A percentile compares a stretch with the other conserved stretches of the same genome.
These are phyloP conservation scores for Lunasporangiospora selenospora DNA, from an alignment of 192 early-diverging fungal species.

Conservation along the genomic window DNA sequence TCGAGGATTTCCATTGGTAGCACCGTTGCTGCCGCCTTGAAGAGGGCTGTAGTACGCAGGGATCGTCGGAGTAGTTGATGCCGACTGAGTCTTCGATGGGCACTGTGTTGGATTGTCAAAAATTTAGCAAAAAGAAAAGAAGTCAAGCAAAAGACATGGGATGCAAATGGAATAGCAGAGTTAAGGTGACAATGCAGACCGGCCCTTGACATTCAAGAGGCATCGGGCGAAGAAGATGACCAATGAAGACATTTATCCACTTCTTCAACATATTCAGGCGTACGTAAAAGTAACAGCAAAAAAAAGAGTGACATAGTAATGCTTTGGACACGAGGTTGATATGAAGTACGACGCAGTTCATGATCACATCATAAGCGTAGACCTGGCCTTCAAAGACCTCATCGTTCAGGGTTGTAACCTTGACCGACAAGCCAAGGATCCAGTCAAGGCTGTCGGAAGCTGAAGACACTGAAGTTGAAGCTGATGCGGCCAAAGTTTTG, in stretches of 20 bases:
- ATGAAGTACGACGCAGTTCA: conserved; percentile 70
- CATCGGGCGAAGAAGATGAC: conserved; percentile 7
- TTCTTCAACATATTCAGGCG: not conserved
- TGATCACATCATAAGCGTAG: conserved; percentile 63
- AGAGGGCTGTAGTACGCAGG: conserved; percentile 40
- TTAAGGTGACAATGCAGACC: no score
- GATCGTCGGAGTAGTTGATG: conserved; percentile 11
- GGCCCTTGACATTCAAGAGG: no score
- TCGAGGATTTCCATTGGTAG: conserved; percentile 1
- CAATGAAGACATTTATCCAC: conserved; percentile 7
- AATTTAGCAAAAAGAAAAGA: not conserved
- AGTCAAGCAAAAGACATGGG: conserved; percentile 1
- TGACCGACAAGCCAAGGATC: conserved; percentile 54
- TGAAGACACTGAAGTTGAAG: not conserved
- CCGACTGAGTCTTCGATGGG: conserved; percentile 19
- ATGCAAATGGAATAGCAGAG: conserved; percentile 7
- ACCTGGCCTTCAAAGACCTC: conserved; percentile 63
- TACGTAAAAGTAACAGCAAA: conserved; percentile 3
- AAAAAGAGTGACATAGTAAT: conserved; percentile 3
- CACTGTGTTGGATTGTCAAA: conserved; percentile 42
- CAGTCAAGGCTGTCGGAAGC: conserved; percentile 40
- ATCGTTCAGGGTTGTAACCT: conserved; percentile 53
- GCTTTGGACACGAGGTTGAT: conserved; percentile 57
- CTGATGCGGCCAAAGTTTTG: not conserved
- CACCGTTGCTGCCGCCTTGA: conserved; percentile 3